These are phyloP conservation scores for Eutrema salsugineum DNA, from an alignment of 441 rosid genomes.

Conservation along the genomic window DNA sequence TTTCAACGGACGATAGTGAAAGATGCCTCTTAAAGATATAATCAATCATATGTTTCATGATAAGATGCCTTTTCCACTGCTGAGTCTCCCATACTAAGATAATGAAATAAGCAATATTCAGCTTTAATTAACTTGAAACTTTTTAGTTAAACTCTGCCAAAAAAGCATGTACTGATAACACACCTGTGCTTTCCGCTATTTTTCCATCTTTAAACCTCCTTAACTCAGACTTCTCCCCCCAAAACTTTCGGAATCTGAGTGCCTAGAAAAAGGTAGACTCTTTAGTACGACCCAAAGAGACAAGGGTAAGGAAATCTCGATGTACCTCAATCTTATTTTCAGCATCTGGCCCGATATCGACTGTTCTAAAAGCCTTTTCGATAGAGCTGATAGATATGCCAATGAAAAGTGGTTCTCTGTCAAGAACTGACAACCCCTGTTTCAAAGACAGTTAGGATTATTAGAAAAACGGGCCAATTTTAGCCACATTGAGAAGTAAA, in stretches of 20 bases:
- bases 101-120: constrained; percentile 20
- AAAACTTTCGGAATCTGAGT: constrained; percentile 66
- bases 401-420: constrained; percentile 59
- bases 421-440: constrained; percentile 76
- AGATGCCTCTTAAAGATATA: constrained; percentile 62
- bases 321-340: constrained; percentile 87
- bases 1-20: constrained; percentile 47
- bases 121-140: constrained; percentile 15
- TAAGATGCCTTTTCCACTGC: constrained; percentile 76
- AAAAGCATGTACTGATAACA: constrained; percentile 24
- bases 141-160: constrained; percentile 10
- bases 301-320: neutral
- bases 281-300: constrained; percentile 15
- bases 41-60: constrained; percentile 69
- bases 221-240: constrained; percentile 92
- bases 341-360: constrained; percentile 92
- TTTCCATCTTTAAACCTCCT: constrained; percentile 92
- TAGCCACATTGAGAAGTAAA: neutral
- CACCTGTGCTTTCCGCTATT: constrained; percentile 95
- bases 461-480: neutral
- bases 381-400: constrained; percentile 73
- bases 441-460: constrained; percentile 14
- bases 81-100: constrained; percentile 79
- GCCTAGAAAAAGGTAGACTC: constrained; percentile 44
- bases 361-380: constrained; percentile 71